Evolutionary conservation across 2,329 filamentous ascomycete species (phyloP).

Genomic region (Monilinia fructigena): DNA sequence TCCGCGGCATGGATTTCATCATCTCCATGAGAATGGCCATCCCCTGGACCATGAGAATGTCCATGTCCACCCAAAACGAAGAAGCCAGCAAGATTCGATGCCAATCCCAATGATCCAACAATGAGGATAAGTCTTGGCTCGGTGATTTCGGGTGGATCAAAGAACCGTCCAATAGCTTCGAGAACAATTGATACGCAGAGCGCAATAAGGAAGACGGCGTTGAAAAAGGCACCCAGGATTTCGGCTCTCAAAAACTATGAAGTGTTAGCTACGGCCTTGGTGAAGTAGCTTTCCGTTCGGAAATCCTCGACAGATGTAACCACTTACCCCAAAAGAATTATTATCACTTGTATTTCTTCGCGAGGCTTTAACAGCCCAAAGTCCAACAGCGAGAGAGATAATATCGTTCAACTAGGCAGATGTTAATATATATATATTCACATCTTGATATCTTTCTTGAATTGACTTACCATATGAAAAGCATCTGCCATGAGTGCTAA

Average conservation of each 20-base stretch:
- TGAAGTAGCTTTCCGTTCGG: constrained; percentile 33
- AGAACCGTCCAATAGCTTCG: constrained; percentile 86
- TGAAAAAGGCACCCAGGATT: constrained; percentile 93
- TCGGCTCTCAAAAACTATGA: constrained; percentile 90
- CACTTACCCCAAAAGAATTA: constrained; percentile 87
- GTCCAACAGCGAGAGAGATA: constrained; percentile 83
- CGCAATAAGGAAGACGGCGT: constrained; percentile 95
- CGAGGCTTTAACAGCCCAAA: constrained; percentile 93
- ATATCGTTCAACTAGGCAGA: constrained; percentile 85
- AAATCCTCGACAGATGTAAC: background rate
- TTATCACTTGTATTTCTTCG: constrained; percentile 82
- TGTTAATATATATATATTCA: constrained; percentile 27
- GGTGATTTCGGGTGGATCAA: constrained; percentile 83
- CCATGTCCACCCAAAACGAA: constrained; percentile 91
- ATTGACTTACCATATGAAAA: constrained; percentile 82
- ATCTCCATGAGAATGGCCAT: constrained; percentile 45
- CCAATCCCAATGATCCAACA: constrained; percentile 81
- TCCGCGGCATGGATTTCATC: constrained; percentile 38
- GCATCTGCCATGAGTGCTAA: constrained; percentile 93
- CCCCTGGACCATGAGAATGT: constrained; percentile 70
- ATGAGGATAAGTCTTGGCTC: constrained; percentile 86
- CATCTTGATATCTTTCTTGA: background rate
- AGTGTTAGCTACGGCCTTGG: background rate
- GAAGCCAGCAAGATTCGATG: constrained; percentile 86
- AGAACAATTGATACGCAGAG: constrained; percentile 95